Percentiles rank a stretch among this genome's conserved stretches.
Conservation (phyloP, 176 grass and related monocot species). For the Alopecurus myosuroides region DNA sequence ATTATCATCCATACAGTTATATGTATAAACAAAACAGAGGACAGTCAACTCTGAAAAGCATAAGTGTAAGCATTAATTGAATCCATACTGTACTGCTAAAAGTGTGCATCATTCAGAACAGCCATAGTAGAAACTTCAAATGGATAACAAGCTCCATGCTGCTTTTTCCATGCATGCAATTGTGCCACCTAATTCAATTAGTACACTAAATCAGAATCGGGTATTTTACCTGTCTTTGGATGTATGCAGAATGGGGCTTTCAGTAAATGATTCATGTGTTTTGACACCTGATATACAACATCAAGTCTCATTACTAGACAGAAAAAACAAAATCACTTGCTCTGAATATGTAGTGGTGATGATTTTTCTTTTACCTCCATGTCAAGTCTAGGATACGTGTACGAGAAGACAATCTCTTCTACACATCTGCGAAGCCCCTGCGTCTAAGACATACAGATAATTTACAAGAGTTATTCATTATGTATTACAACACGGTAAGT, state of each 20-base stretch:
- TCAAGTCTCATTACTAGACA: neutral
- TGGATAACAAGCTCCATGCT: neutral
- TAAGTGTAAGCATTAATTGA: neutral
- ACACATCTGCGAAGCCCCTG: conserved; percentile 74
- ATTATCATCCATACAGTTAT: neutral
- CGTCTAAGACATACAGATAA: conserved; percentile 33
- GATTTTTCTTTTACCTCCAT: conserved; percentile 64
- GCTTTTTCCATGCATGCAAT: neutral
- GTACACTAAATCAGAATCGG: neutral
- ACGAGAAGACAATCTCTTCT: conserved; percentile 93
- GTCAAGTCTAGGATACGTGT: conserved; percentile 94
- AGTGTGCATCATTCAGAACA: neutral
- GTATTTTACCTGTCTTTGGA: conserved; percentile 75
- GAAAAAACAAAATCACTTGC: neutral
- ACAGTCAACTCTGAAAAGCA: neutral
- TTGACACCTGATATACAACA: conserved; percentile 62
- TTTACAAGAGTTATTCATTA: neutral
- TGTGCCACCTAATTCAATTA: neutral
- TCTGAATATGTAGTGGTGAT: neutral
- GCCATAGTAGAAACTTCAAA: neutral
- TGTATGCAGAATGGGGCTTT: conserved; percentile 96
- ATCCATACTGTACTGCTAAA: neutral
- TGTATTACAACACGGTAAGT: conserved; percentile 11
- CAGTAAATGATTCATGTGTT: conserved; percentile 97
- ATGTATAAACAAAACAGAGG: neutral